Base-by-base conservation (phyloP, 2,329 filamentous ascomycete species). In the Mollisiaceae sp. region DNA sequence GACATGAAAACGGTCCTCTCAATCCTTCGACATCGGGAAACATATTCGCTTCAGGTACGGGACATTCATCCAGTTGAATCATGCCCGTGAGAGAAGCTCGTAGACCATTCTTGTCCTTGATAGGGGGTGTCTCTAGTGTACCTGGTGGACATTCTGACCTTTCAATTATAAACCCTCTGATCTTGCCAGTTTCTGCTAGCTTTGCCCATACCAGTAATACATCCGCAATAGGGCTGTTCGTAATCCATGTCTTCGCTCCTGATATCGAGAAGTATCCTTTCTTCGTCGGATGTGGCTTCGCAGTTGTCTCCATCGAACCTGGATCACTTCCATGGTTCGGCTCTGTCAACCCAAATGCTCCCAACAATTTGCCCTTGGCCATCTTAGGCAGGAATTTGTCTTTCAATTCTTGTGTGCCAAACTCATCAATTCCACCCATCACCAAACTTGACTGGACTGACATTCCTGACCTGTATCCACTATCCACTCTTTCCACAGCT, bases 81-180 rank as follows among this genome's bases (percentile, higher is more conserved):
- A 98, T 98, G 64, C 95, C 95, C 0, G 95, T 99, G 69, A 97
- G 91, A 14, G 92, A 97, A 14, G 95, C 95, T 65, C 95, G 86
- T 38, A 99, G 86, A 1, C 94, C 95, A 68, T 91, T 97, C 85
- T 99, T 99, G 82, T 98, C 88, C 82, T 96, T 96, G 78, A 99
- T 90, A 14, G 91, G 82, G 0, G 95, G 95, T 6, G 95, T 99
- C 78, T 95, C 93, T 15, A 99, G 83, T 0, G 94, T 96, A 2
- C 95, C 94, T 0, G 92, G 83, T 1, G 94, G 94, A 75, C 94
- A 97, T 71, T 92, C 85, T 71, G 88, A 87, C 71, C 94, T 86
- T 79, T 99, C 93, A 38, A 99, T 85, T 57, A 97, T 79, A 79
- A 98, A 99, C 0, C 95, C 95, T 57, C 92, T 87, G 71, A 99